These are phyloP conservation scores for Globisporangium abappressorium DNA, from an alignment of 352 stramenopile species.

Conservation along the genomic window DNA sequence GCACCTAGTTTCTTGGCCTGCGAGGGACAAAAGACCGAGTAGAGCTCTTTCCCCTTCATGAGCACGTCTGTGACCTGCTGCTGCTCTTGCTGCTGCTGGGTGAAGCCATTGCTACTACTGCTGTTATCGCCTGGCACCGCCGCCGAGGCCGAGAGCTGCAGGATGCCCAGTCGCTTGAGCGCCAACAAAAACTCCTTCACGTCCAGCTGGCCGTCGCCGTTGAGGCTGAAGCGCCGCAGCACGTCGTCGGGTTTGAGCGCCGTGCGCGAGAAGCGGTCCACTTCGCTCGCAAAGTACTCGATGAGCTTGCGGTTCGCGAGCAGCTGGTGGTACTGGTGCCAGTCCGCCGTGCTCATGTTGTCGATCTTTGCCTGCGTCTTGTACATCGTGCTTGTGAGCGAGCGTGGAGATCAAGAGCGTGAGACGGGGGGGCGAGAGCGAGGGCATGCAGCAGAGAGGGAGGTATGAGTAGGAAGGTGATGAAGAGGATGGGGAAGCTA, in stretches of 20 bases:
- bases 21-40: constrained; percentile 65
- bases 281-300: constrained; percentile 58
- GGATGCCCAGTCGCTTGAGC: constrained; percentile 66
- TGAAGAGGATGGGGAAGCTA: too few relatives aligned
- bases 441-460: too few relatives aligned
- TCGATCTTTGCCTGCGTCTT: constrained; percentile 74
- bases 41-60: constrained; percentile 45
- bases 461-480: too few relatives aligned
- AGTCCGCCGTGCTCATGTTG: constrained; percentile 75
- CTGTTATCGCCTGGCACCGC: background rate
- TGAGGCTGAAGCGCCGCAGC: constrained; percentile 70
- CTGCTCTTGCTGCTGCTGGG: constrained; percentile 8
- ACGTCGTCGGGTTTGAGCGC: constrained; percentile 69
- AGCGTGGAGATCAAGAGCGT: background rate
- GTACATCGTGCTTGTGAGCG: constrained; percentile 31
- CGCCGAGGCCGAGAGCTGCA: constrained; percentile 13
- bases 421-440: background rate
- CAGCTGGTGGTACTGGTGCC: constrained; percentile 69
- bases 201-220: constrained; percentile 70
- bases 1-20: constrained; percentile 60
- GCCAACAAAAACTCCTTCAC: constrained; percentile 73
- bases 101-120: background rate
- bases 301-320: constrained; percentile 52
- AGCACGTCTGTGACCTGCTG: constrained; percentile 12
- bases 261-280: constrained; percentile 55